These are phyloP conservation scores for Bullera alba DNA, from an alignment of 768 basidiomycete genomes.

Conservation along the genomic window DNA sequence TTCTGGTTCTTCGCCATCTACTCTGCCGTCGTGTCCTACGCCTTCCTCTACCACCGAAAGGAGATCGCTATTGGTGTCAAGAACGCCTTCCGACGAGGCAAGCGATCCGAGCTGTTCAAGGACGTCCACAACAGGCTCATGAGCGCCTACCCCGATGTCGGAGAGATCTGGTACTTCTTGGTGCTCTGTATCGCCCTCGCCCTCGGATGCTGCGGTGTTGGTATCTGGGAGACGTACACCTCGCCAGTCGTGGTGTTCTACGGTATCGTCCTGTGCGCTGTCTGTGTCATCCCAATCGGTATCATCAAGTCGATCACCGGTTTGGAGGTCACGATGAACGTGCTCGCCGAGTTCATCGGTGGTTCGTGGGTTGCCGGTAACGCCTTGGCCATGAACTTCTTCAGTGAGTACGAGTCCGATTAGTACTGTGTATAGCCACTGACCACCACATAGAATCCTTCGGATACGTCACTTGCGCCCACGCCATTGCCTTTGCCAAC, in stretches of 20 bases:
- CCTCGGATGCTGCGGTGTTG: conserved; percentile 51
- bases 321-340: conserved; percentile 44
- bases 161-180: conserved; percentile 57
- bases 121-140: conserved; percentile 61
- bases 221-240: conserved; percentile 38
- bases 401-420: background rate
- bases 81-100: background rate
- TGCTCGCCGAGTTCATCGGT: conserved; percentile 45
- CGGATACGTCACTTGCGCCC: conserved; percentile 56
- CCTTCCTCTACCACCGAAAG: conserved; percentile 58
- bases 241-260: conserved; percentile 56
- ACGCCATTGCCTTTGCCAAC: conserved; percentile 61
- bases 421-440: background rate
- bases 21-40: conserved; percentile 63
- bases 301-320: conserved; percentile 65
- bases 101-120: background rate
- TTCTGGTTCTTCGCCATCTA: conserved; percentile 50
- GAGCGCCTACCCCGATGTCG: conserved; percentile 53
- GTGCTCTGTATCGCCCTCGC: conserved; percentile 49
- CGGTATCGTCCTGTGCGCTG: conserved; percentile 50
- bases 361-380: conserved; percentile 44
- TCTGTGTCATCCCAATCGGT: conserved; percentile 60
- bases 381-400: conserved; percentile 46
- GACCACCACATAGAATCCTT: conserved; percentile 47
- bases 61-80: conserved; percentile 46